Percentiles rank a stretch among this genome's conserved stretches.
phyloP scores from a whole-genome alignment of 441 rosid genomes.

The Corymbia citriodora region DNA sequence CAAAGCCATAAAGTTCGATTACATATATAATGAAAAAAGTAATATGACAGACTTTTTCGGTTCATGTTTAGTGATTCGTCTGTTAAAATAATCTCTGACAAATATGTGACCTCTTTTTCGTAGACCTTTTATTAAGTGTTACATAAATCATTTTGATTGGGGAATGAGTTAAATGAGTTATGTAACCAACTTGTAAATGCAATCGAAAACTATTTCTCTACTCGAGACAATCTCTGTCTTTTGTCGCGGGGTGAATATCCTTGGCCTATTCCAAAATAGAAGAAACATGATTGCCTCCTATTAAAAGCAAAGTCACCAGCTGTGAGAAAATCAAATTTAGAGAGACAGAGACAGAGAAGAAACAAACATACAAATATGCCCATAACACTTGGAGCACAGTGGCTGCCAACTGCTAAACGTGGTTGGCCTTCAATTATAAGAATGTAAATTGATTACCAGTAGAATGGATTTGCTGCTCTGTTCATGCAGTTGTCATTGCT shows the following conservation, averaged over 20 bases:
- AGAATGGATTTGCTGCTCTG: background rate
- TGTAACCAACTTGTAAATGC: background rate
- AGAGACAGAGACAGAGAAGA: too few species aligned
- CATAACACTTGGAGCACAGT: background rate
- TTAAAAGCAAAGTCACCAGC: background rate
- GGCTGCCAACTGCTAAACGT: background rate
- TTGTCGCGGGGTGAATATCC: background rate
- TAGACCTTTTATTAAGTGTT: background rate
- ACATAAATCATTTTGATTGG: background rate
- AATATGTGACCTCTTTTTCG: background rate
- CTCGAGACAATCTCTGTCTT: background rate
- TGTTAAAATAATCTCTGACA: background rate
- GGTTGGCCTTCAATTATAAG: background rate
- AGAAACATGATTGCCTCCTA: background rate
- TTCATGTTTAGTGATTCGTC: background rate
- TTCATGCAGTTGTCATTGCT: background rate
- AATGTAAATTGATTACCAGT: background rate
- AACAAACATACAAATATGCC: rapidly evolving
- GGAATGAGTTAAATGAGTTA: background rate
- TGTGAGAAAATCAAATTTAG: background rate
- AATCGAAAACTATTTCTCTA: background rate
- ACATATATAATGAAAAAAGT: background rate
- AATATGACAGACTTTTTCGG: background rate
- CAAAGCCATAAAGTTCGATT: background rate
- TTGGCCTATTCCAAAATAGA: background rate